Percentiles rank a stretch among this genome's conserved stretches.
Evolutionary conservation across 1,284 basidiomycete genomes (phyloP).

Genomic region (Sanguinoderma infundibulare): DNA sequence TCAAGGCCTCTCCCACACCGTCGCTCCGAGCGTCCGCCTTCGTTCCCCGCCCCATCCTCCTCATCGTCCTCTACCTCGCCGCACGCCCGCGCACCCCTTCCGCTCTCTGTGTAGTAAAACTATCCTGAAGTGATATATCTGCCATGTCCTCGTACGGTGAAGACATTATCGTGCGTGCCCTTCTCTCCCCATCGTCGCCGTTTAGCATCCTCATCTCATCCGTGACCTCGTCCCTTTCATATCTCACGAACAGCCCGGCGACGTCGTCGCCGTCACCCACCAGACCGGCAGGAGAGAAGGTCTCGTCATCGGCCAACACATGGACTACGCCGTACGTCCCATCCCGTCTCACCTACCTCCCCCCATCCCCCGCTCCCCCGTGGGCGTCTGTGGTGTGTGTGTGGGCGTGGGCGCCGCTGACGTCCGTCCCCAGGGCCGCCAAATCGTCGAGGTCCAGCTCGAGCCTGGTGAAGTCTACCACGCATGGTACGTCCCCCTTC

Average conservation of each 20-base stretch:
- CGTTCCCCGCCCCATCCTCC: constrained; percentile 25
- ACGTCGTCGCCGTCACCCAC: constrained; percentile 77
- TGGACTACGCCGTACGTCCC: constrained; percentile 65
- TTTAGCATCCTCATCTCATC: not conserved
- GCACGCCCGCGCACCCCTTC: constrained; percentile 18
- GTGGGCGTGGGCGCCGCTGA: not conserved
- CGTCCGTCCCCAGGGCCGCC: constrained; percentile 59
- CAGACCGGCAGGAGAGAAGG: constrained; percentile 69
- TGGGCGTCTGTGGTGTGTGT: not conserved
- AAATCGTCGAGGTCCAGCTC: constrained; percentile 79
- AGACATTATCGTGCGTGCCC: constrained; percentile 26
- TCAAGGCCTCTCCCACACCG: constrained; percentile 16
- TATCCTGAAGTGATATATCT: constrained; percentile 7
- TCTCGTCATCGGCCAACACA: constrained; percentile 73
- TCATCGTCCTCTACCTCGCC: constrained; percentile 34
- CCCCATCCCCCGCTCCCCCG: not conserved
- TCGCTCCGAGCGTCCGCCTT: constrained; percentile 34
- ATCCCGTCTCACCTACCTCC: not conserved
- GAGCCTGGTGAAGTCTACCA: constrained; percentile 69
- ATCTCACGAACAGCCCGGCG: constrained; percentile 58
- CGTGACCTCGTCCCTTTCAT: not conserved
- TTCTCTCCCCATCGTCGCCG: not conserved
- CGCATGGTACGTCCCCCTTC: constrained; percentile 52
- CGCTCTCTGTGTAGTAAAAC: constrained; percentile 9
- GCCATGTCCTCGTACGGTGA: constrained; percentile 30